These are phyloP conservation scores for Nitzschia sp. DNA, from an alignment of 108 stramenopile species.

Conservation along the genomic window DNA sequence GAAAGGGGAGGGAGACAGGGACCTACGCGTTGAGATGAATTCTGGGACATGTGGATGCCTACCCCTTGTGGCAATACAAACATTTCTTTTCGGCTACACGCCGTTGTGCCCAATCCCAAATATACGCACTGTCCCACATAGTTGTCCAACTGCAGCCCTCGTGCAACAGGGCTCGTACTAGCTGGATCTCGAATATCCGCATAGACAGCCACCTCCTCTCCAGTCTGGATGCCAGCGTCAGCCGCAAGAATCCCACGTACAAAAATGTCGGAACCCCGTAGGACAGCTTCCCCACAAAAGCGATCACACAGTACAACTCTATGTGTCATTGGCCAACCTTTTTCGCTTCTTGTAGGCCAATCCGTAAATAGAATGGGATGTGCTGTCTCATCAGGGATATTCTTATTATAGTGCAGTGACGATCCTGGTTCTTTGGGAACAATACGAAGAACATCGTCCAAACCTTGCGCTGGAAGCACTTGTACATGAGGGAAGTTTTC, in stretches of 20 bases:
- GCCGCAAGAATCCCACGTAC: slow-evolving; percentile 63
- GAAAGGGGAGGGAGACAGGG: slow-evolving; percentile 55
- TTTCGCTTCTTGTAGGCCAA: slow-evolving; percentile 31
- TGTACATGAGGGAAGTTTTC: slow-evolving; percentile 15
- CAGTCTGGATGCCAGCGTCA: slow-evolving; percentile 50
- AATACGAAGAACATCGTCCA: slow-evolving; percentile 38
- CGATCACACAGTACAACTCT: slow-evolving; percentile 59
- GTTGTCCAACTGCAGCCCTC: slow-evolving; percentile 49
- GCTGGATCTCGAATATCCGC: slow-evolving; percentile 31
- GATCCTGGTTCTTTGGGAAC: slow-evolving; percentile 1
- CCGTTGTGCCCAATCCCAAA: slow-evolving; percentile 58
- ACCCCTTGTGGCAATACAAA: slow-evolving; percentile 51
- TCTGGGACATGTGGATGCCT: slow-evolving; percentile 51
- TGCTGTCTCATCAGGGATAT: neutral
- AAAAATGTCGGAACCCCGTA: slow-evolving; percentile 76
- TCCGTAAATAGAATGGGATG: slow-evolving; percentile 17
- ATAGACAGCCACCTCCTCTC: slow-evolving; percentile 63
- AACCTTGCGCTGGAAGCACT: neutral
- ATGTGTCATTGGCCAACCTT: slow-evolving; percentile 70
- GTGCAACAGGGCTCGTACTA: slow-evolving; percentile 19
- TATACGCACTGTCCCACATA: slow-evolving; percentile 54
- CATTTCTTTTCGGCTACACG: slow-evolving; percentile 48
- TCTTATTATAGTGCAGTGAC: neutral
- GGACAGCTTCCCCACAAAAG: slow-evolving; percentile 76
- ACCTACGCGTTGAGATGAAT: slow-evolving; percentile 43